A percentile compares a stretch with the other conserved stretches of the same genome.
phyloP scores from a whole-genome alignment of 768 basidiomycete species.

The Suillus decipiens region DNA sequence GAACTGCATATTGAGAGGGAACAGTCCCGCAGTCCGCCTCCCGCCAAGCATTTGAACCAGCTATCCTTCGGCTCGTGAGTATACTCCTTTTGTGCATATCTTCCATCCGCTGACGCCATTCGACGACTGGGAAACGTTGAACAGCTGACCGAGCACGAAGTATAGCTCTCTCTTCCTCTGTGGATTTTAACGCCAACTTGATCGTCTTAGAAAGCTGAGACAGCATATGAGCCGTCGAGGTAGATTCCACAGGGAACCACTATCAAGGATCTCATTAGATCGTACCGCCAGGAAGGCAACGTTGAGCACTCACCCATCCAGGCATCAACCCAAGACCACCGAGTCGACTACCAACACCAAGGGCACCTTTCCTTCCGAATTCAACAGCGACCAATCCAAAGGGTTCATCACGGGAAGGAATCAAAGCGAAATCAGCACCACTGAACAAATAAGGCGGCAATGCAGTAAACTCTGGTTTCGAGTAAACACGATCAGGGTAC shows the following conservation, averaged over 20 bases:
- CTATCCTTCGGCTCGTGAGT: slow-evolving; percentile 61
- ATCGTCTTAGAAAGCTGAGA: slow-evolving; percentile 94
- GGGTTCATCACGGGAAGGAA: slow-evolving; percentile 94
- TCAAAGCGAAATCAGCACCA: slow-evolving; percentile 93
- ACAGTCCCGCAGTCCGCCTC: slow-evolving; percentile 62
- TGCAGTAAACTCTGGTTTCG: slow-evolving; percentile 96
- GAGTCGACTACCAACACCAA: slow-evolving; percentile 91
- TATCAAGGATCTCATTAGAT: slow-evolving; percentile 28
- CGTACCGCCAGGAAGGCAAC: background rate
- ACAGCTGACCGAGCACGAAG: slow-evolving; percentile 92
- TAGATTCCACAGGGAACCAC: slow-evolving; percentile 99
- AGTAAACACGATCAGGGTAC: slow-evolving; percentile 90
- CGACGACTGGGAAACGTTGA: slow-evolving; percentile 96
- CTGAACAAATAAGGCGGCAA: slow-evolving; percentile 92
- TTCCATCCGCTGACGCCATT: slow-evolving; percentile 96
- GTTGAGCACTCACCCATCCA: slow-evolving; percentile 75
- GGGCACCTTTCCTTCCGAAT: slow-evolving; percentile 94
- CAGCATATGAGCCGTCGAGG: slow-evolving; percentile 89
- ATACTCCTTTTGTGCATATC: slow-evolving; percentile 93
- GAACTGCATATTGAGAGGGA: slow-evolving; percentile 43
- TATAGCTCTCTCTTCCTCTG: slow-evolving; percentile 88
- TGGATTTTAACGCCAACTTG: slow-evolving; percentile 90
- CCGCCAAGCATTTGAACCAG: slow-evolving; percentile 78
- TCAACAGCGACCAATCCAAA: slow-evolving; percentile 96
- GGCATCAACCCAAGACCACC: slow-evolving; percentile 97